These are phyloP conservation scores for Eutypa lata DNA, from an alignment of 2,329 filamentous ascomycete genomes.

Conservation along the genomic window DNA sequence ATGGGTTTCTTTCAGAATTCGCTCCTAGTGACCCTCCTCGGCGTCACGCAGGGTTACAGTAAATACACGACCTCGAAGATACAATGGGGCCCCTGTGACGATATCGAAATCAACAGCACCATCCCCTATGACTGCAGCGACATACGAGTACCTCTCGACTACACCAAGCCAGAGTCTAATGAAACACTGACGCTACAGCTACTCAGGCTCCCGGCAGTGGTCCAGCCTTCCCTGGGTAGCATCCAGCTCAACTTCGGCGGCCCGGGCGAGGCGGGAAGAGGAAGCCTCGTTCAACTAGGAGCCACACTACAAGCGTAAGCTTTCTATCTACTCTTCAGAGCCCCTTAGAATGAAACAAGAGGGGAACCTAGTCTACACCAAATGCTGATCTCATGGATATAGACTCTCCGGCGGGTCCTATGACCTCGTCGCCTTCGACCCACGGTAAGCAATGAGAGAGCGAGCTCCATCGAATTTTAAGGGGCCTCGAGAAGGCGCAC, in stretches of 20 bases:
- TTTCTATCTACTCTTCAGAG: too few relatives aligned
- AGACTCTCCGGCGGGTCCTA: constrained; percentile 24
- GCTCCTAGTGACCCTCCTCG: background rate
- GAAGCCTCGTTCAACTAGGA: constrained; percentile 6
- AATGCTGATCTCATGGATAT: constrained; percentile 1
- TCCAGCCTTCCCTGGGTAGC: constrained; percentile 30
- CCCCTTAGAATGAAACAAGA: background rate
- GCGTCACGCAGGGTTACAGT: background rate
- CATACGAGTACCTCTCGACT: constrained; percentile 38
- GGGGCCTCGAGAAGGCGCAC: too few relatives aligned
- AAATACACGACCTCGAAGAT: constrained; percentile 1
- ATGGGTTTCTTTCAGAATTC: background rate
- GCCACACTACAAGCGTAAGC: constrained; percentile 18
- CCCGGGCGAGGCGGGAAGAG: constrained; percentile 21
- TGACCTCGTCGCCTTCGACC: constrained; percentile 26
- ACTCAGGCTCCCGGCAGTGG: constrained; percentile 26
- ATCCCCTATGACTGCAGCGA: constrained; percentile 31
- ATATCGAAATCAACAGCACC: constrained; percentile 10
- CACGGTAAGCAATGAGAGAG: constrained; percentile 16
- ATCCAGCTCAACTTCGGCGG: constrained; percentile 39
- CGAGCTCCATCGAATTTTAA: background rate
- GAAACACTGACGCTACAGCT: constrained; percentile 30
- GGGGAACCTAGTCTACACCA: background rate
- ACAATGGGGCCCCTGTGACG: constrained; percentile 21
- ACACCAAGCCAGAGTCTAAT: constrained; percentile 23